These are phyloP conservation scores for Paracamarosporium sp. DNA, from an alignment of 2,329 filamentous ascomycete species.

Conservation along the genomic window DNA sequence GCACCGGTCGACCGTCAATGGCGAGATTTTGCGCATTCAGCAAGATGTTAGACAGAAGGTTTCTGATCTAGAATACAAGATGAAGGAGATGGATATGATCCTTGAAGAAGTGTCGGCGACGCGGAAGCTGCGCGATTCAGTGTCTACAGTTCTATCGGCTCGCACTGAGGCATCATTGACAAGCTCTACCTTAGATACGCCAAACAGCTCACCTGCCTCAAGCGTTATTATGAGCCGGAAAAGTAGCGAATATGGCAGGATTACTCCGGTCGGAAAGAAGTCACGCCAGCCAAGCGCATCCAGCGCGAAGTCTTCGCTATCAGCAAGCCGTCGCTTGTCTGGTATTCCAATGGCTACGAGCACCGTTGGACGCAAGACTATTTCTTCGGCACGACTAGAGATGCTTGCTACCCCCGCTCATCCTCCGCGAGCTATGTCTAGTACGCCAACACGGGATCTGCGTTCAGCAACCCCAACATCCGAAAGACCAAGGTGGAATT, in stretches of 20 bases:
- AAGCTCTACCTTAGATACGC: constrained; percentile 70
- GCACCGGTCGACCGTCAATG: constrained; percentile 94
- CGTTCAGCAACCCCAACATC: constrained; percentile 35
- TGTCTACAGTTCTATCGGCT: constrained; percentile 83
- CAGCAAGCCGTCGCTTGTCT: constrained; percentile 55
- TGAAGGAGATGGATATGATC: constrained; percentile 75
- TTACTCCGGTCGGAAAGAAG: constrained; percentile 56
- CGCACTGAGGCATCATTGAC: constrained; percentile 74
- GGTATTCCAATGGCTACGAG: constrained; percentile 50
- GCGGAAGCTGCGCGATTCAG: constrained; percentile 86
- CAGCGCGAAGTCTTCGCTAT: constrained; percentile 48
- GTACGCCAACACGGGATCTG: constrained; percentile 30
- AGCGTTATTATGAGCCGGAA: constrained; percentile 65
- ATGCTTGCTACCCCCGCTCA: constrained; percentile 27
- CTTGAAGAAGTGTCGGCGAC: constrained; percentile 73
- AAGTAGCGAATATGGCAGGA: constrained; percentile 53
- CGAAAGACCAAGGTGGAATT: constrained; percentile 50
- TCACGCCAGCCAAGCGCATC: constrained; percentile 56
- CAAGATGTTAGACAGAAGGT: constrained; percentile 86
- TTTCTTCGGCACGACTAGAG: constrained; percentile 26
- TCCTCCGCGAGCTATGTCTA: constrained; percentile 32
- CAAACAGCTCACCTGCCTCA: constrained; percentile 69
- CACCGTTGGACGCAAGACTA: constrained; percentile 30
- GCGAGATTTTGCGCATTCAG: constrained; percentile 87
- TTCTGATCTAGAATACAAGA: constrained; percentile 76